Percentiles rank a stretch among this genome's conserved stretches.
Evolutionary conservation across 192 early-diverging fungal genomes (phyloP).

Genomic region (Spinellus fusiger): DNA sequence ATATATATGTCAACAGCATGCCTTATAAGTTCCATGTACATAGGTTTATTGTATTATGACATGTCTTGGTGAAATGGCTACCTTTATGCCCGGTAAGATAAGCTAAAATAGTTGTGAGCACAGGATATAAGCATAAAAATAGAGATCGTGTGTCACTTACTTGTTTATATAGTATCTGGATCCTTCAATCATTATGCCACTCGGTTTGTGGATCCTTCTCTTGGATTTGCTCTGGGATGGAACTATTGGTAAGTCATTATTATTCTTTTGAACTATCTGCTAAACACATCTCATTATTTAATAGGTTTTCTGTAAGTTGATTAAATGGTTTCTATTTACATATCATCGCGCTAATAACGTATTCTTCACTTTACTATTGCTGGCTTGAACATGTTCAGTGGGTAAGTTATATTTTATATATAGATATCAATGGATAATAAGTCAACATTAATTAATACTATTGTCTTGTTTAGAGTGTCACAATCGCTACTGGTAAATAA

Average conservation of each 20-base stretch:
- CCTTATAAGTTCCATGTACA: neutral
- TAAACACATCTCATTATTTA: conserved; percentile 1
- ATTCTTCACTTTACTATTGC: neutral
- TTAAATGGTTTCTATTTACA: conserved; percentile 30
- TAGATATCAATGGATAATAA: neutral
- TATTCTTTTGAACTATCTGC: neutral
- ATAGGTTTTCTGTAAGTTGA: neutral
- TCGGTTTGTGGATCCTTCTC: conserved; percentile 71
- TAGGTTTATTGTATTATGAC: conserved; percentile 70
- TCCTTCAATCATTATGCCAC: conserved; percentile 68
- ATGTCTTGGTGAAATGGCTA: conserved; percentile 82
- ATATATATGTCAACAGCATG: neutral
- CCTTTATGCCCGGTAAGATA: conserved; percentile 56
- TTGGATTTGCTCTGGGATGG: conserved; percentile 65
- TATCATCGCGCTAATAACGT: neutral
- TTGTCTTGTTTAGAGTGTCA: conserved; percentile 1
- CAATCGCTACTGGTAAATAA: conserved; percentile 18
- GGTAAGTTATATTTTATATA: conserved; percentile 4
- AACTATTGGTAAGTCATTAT: conserved; percentile 46
- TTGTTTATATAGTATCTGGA: conserved; percentile 43
- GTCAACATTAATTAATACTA: neutral
- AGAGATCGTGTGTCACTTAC: neutral
- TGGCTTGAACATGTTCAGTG: conserved; percentile 1
- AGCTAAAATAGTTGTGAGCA: neutral
- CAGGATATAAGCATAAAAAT: neutral